Base-by-base conservation (phyloP, 805 yeast species). In the Ogataea angusta region DNA sequence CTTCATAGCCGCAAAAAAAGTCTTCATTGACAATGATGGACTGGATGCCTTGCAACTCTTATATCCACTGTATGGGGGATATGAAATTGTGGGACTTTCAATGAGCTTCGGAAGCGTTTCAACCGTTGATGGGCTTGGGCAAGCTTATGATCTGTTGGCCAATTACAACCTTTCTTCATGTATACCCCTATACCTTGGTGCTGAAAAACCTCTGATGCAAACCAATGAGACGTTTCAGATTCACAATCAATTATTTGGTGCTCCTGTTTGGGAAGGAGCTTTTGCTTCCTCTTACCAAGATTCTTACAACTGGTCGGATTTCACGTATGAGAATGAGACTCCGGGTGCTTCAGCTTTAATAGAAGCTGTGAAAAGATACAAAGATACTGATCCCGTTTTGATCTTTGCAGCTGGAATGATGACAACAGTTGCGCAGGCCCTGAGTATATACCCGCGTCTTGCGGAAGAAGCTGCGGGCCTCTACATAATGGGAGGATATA, bases 341-440 rank as follows among this genome's bases (percentile, higher is more conserved):
- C 60, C 67, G 10, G 72, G 67, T 41, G 71, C 71, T 13, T 45
- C 61, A 41, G 70, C 70, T 30, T 43, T 69, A 45, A 63, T 69
- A 43, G 58, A 67, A 14, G 70, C 72, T 13, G 71, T 68, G 27
- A 66, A 61, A 48, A 46, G 54, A 29, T 45, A 65, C 55, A 62
- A 60, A 36, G 66, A 60, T 37, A 47, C 59, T n/a, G 64, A 62
- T 30, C 66, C 67, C 24, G 62, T 65, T 27, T 54, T 59, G 17
- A 54, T 69, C 32, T 67, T 57, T 43, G 66, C 70, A 36, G 72
- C 69, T 18, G 73, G 73, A 38, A 53, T 60, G 50, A 60, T 64
- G 66, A 69, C 74, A 30, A 68, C 70, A 17, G 67, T 69, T 29
- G 74, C 74, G n/a, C 69, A 66, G 51, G 73, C 74, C 14, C 27